These are phyloP conservation scores for Fusarium anguioides DNA, from an alignment of 2,329 filamentous ascomycete species.

Conservation along the genomic window DNA sequence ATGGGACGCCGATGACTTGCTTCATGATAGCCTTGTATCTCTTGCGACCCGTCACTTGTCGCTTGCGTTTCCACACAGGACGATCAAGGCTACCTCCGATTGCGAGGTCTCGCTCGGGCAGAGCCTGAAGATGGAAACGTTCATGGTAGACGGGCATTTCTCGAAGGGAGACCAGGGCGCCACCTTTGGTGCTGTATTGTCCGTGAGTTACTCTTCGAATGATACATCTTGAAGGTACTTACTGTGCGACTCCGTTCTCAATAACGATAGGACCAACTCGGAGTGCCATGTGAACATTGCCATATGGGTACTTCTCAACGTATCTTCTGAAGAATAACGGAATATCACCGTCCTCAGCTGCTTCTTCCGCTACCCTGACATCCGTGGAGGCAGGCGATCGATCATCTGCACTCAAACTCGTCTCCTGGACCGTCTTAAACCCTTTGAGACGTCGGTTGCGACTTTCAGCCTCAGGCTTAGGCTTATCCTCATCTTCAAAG, in stretches of 20 bases:
- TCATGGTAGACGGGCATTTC: slow-evolving; percentile 38
- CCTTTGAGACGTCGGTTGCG: slow-evolving; percentile 9
- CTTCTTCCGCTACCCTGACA: slow-evolving; percentile 25
- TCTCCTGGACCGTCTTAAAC: slow-evolving; percentile 19
- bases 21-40: slow-evolving; percentile 55
- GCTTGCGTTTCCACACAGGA: slow-evolving; percentile 23
- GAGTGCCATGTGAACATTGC: slow-evolving; percentile 55
- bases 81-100: slow-evolving; percentile 26
- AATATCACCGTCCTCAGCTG: slow-evolving; percentile 41
- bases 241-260: slow-evolving; percentile 54
- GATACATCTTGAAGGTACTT: slow-evolving; percentile 20
- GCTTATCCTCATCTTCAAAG: slow-evolving; percentile 9
- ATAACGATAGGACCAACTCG: slow-evolving; percentile 54
- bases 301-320: slow-evolving; percentile 51
- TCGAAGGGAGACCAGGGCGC: slow-evolving; percentile 43
- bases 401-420: slow-evolving; percentile 9
- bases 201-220: neutral
- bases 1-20: slow-evolving; percentile 53
- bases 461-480: neutral
- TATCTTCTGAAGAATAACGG: slow-evolving; percentile 47
- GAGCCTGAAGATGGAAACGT: slow-evolving; percentile 38
- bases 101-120: slow-evolving; percentile 27
- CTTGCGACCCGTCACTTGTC: slow-evolving; percentile 34
- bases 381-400: slow-evolving; percentile 21
- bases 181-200: slow-evolving; percentile 37